Evolutionary conservation across 1,139 yeast genomes (phyloP).

Genomic region (Hanseniaspora uvarum): DNA sequence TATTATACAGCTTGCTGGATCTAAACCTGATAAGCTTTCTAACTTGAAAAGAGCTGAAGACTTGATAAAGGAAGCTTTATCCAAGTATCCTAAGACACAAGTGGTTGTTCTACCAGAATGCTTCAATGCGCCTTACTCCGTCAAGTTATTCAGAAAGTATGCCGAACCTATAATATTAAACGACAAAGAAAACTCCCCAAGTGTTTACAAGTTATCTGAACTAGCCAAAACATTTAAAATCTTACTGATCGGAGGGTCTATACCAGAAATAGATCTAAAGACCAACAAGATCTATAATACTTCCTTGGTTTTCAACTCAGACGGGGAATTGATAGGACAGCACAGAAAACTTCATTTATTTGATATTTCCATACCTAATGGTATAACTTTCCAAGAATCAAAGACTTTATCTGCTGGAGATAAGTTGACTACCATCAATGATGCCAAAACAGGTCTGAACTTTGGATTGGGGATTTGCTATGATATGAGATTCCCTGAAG

Average conservation of each 20-base stretch:
- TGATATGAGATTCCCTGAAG: constrained; percentile 84
- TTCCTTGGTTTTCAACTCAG: constrained; percentile 58
- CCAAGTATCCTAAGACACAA: constrained; percentile 45
- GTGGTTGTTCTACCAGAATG: constrained; percentile 54
- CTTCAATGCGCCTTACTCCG: constrained; percentile 91
- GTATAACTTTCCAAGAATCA: constrained; percentile 78
- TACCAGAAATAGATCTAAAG: constrained; percentile 59
- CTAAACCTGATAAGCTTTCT: constrained; percentile 43
- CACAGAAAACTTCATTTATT: constrained; percentile 85
- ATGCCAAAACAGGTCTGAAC: constrained; percentile 2
- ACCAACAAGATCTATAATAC: constrained; percentile 67
- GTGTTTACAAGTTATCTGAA: constrained; percentile 41
- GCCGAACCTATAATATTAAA: constrained; percentile 62
- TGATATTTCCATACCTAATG: constrained; percentile 83
- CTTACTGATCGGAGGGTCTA: constrained; percentile 77
- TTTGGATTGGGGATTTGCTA: constrained; percentile 88
- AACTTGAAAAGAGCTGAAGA: constrained; percentile 46
- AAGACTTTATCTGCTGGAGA: constrained; percentile 65
- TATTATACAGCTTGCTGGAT: constrained; percentile 35
- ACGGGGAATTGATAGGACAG: constrained; percentile 67
- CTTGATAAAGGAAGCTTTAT: constrained; percentile 43
- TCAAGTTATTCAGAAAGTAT: constrained; percentile 71
- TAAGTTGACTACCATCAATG: constrained; percentile 61
- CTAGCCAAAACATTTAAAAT: constrained; percentile 55
- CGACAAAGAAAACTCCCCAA: constrained; percentile 46